Conservation (phyloP, 1,284 basidiomycete species). For the Marasmius oreades region DNA sequence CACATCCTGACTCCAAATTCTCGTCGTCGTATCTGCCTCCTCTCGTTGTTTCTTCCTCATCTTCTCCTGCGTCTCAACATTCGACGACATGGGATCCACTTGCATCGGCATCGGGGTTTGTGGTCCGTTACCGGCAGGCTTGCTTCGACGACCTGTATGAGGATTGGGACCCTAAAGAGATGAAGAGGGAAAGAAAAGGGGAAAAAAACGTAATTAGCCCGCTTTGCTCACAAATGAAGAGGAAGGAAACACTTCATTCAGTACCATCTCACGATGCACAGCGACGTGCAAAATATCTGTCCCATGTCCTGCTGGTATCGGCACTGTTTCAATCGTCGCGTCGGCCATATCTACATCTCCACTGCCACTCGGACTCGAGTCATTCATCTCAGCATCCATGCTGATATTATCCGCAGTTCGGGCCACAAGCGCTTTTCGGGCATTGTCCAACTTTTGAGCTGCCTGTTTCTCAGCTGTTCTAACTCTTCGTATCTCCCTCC, state of each 20-base stretch:
- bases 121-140: not conserved
- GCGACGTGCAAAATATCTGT: conserved; percentile 14
- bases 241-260: not conserved
- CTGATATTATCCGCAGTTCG: conserved; percentile 18
- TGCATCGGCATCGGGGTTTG: conserved; percentile 24
- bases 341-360: conserved; percentile 10
- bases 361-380: conserved; percentile 17
- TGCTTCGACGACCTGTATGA: not conserved
- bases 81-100: conserved; percentile 19
- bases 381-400: conserved; percentile 14
- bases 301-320: conserved; percentile 7
- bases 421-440: conserved; percentile 24
- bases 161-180: not conserved
- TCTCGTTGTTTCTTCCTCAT: conserved; percentile 8
- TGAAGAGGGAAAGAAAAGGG: too few relatives aligned
- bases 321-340: conserved; percentile 4
- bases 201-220: not conserved
- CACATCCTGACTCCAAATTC: conserved; percentile 33
- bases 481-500: conserved; percentile 51
- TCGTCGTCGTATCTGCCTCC: conserved; percentile 16
- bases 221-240: not conserved
- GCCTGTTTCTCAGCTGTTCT: conserved; percentile 11
- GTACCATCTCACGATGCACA: conserved; percentile 8
- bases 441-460: not conserved
- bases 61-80: conserved; percentile 8